Conservation (phyloP, 768 basidiomycete species). For the Hypholoma fasciculare region DNA sequence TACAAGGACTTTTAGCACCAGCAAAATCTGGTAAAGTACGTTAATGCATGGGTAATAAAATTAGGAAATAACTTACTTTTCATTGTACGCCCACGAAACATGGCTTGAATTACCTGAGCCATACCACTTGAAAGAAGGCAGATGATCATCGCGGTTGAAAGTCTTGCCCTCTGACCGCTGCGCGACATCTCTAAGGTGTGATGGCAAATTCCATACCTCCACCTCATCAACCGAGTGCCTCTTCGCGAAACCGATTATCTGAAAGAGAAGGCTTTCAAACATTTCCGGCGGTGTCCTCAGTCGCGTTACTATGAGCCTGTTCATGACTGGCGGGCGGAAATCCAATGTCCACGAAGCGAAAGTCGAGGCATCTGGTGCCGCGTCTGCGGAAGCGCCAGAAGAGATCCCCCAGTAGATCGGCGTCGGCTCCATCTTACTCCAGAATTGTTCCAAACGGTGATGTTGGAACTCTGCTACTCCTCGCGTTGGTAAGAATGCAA, state of each 20-base stretch:
- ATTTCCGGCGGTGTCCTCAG: constrained; percentile 19
- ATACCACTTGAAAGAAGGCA: constrained; percentile 47
- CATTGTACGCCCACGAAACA: constrained; percentile 23
- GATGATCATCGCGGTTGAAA: constrained; percentile 32
- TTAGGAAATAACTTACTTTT: constrained; percentile 18
- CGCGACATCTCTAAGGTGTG: constrained; percentile 17
- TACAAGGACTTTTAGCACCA: constrained; percentile 1
- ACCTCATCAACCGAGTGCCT: constrained; percentile 30
- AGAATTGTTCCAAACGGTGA: constrained; percentile 19
- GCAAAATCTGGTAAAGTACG: background rate
- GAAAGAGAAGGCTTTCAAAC: constrained; percentile 32
- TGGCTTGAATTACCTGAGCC: constrained; percentile 16
- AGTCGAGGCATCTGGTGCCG: constrained; percentile 5
- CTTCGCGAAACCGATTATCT: constrained; percentile 26
- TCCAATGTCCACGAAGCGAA: constrained; percentile 31
- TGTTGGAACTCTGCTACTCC: constrained; percentile 29
- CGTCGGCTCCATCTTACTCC: constrained; percentile 9
- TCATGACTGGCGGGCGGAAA: constrained; percentile 6
- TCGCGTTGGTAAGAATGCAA: constrained; percentile 25
- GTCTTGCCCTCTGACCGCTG: constrained; percentile 27
- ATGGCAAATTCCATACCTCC: constrained; percentile 46
- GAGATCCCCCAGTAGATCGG: constrained; percentile 16
- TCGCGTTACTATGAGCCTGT: constrained; percentile 27
- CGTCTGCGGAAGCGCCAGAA: background rate
- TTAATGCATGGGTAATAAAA: background rate